Percentiles rank a stretch among this genome's conserved stretches.
Conservation (phyloP, 2,329 filamentous ascomycete species). For the Meredithiella fracta region DNA sequence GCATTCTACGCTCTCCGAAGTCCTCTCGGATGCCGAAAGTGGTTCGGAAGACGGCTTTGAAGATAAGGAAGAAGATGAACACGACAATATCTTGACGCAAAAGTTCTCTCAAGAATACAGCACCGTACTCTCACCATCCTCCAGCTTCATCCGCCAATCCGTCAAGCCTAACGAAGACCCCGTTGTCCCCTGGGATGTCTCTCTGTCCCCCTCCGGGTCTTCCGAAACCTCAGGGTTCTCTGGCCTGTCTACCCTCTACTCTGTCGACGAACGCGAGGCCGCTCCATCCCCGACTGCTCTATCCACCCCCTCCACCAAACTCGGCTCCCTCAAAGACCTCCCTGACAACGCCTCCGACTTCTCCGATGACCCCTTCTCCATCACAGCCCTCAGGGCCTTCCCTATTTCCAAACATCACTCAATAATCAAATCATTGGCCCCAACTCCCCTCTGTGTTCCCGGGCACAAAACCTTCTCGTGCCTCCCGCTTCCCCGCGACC, state of each 20-base stretch:
- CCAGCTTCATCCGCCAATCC: slow-evolving; percentile 8
- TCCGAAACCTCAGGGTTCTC: not conserved
- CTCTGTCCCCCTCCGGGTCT: not conserved
- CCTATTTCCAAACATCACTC: slow-evolving; percentile 13
- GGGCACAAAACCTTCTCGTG: slow-evolving; percentile 10
- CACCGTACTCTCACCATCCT: slow-evolving; percentile 12
- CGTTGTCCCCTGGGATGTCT: not conserved
- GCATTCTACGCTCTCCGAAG: not conserved
- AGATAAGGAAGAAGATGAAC: not conserved
- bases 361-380: slow-evolving; percentile 8
- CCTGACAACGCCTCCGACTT: not conserved
- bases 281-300: slow-evolving; percentile 7
- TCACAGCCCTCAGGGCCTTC: slow-evolving; percentile 5
- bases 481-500: slow-evolving; percentile 5
- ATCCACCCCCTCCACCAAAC: slow-evolving; percentile 7
- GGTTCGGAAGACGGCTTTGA: slow-evolving; percentile 4
- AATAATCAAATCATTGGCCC: not conserved
- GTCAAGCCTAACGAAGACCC: not conserved
- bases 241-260: slow-evolving; percentile 37
- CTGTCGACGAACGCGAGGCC: slow-evolving; percentile 33
- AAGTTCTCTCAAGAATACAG: slow-evolving; percentile 1
- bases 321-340: not conserved
- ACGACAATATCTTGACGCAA: slow-evolving; percentile 8
- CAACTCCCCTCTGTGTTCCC: not conserved
- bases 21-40: not conserved